Evolutionary conservation across 163 green algal genomes (phyloP), one percentile per base, ranked within the genome.

Genomic region (Volvox carteri): DNA sequence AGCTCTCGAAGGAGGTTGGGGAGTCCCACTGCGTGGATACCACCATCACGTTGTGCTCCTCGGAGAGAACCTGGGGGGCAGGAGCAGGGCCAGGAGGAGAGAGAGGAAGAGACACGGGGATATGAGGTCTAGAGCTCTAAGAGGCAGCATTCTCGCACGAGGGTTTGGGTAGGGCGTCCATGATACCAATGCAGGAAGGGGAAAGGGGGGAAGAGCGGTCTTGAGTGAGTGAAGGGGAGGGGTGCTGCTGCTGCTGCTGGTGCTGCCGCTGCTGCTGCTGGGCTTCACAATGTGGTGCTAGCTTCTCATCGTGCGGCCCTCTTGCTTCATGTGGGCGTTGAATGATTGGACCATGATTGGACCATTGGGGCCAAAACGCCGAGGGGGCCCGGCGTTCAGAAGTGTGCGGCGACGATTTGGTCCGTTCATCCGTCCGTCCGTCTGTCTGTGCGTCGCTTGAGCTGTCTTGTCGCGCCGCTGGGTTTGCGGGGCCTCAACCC

Each of bases 1-100:
- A 94, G 8, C 62, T 74, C 90, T 94, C 92, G 72, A 76, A 94
- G 44, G 92, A 87, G 0, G 88, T 84, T 19, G 93, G 73, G 25
- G 62, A 89, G 30, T 88, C 87, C 92, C 92, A 94, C 28, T 86
- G 77, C 6, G 88, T 90, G 25, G 56, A 48, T 14, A 91, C 79
- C 39, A 21, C 9, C 50, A 88, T 44, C 2, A 70, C 41, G 30
- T 74, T 48, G 2, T 16, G 44, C 50, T 52, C 28, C 39, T 89
- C 84, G 39, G 33, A 54, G 2, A 33, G 80, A 18, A 87, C 80
- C 80, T 87, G 80, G 14, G 14, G n/a, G n/a, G n/a, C n/a, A n/a
- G 6, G 50, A 58, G 50, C 50, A 16, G 50, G 50, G 50, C 50
- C 50, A 16, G 16, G 12, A 16, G 23, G 23, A 73, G 60, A 73